Evolutionary conservation across 1,284 basidiomycete species (phyloP), one percentile per base, ranked within the genome.

Genomic region (Cryptococcus sp.): DNA sequence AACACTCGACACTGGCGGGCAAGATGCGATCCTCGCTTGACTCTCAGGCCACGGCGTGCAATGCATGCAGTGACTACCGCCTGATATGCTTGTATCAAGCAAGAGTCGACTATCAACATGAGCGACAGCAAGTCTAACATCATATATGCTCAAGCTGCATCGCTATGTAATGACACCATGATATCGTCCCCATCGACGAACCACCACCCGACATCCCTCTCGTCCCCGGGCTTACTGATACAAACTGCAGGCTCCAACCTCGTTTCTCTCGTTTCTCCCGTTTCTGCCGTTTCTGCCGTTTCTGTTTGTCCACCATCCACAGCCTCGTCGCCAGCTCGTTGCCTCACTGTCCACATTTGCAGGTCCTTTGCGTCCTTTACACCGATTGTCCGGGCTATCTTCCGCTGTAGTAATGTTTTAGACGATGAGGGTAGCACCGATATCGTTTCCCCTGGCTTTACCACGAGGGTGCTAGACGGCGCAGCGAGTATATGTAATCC

Each of bases 341-440:
- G 8, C 13, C 31, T 35, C 31, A 35, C 31, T 10, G 45, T 22
- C 45, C 45, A 47, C 15, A 15, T 22, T 27, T 47, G 27, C 19
- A 47, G 19, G 4, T 22, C 45, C 45, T 23, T 22, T 15, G 45
- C 22, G 1, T 15, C 6, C 7, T 41, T 40, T 15, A 47, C 13
- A 8, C 42, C 44, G 3, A 69, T 23, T 10, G 19, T 10, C 13
- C 53, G 42, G 6, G 55, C 42, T 7, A 67, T 46, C 60, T 71
- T 71, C 41, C 61, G 61, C 19, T 61, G 58, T 1, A 71, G 53
- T 1, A 68, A 44, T 5, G 58, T 19, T 5, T 68, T 59, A 3
- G 62, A 52, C 2, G 68, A 46, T 15, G 63, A 60, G 5, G 68
- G 70, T 5, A 71, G 55, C 5, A 71, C 46, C 3, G 65, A 56